Evolutionary conservation across 2,329 filamentous ascomycete species (phyloP).

Genomic region (Achaetomium macrosporum): DNA sequence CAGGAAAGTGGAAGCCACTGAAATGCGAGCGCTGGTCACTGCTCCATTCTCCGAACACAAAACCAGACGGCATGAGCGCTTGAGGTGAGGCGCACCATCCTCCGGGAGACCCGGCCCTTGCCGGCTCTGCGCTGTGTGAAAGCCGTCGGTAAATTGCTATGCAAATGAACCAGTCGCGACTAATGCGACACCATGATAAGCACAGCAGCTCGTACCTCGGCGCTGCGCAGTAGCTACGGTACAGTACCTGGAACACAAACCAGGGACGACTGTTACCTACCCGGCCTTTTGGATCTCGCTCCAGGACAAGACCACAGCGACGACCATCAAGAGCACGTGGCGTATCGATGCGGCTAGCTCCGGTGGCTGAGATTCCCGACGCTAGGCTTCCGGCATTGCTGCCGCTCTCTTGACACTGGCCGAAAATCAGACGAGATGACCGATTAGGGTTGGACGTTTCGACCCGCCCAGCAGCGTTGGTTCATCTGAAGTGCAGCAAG

Average conservation of each 20-base stretch:
- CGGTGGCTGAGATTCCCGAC: slow-evolving; percentile 11
- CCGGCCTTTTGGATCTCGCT: neutral
- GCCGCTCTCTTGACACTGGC: slow-evolving; percentile 6
- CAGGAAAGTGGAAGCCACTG: slow-evolving; percentile 1
- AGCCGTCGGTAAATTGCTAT: slow-evolving; percentile 10
- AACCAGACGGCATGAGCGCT: too few species aligned
- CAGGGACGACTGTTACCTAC: too few species aligned
- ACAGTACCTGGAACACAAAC: neutral
- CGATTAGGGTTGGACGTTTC: slow-evolving; percentile 11
- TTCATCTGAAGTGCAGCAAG: slow-evolving; percentile 14
- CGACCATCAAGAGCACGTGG: slow-evolving; percentile 9
- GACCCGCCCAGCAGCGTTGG: slow-evolving; percentile 1
- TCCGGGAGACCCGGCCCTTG: neutral
- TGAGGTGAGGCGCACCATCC: neutral
- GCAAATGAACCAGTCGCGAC: slow-evolving; percentile 12
- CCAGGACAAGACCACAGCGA: neutral
- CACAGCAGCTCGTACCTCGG: slow-evolving; percentile 8
- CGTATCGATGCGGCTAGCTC: slow-evolving; percentile 8
- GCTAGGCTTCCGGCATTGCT: slow-evolving; percentile 3
- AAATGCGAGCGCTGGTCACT: neutral
- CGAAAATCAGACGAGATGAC: neutral
- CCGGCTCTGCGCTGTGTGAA: slow-evolving; percentile 13
- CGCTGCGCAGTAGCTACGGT: neutral
- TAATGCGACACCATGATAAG: slow-evolving; percentile 1
- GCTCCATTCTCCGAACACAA: too few species aligned